phyloP scores from a whole-genome alignment of 23 red algal species.

The Gracilaria caudata region DNA sequence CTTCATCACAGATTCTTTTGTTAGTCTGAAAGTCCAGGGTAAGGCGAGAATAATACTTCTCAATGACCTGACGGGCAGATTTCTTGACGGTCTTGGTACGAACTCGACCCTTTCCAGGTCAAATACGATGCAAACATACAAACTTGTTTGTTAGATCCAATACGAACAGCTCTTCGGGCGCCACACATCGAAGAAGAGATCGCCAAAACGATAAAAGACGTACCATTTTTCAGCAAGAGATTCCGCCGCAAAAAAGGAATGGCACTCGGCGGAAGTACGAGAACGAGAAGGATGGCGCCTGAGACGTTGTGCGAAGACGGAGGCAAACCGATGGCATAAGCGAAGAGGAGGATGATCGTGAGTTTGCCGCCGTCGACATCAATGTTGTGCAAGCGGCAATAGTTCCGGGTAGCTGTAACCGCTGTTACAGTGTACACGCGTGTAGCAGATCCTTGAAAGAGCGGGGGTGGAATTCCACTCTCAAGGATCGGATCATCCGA shows the following conservation, averaged over 20 bases:
- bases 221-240: neutral
- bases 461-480: too few species aligned
- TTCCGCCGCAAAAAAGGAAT: neutral
- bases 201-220: neutral
- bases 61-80: conserved; percentile 95
- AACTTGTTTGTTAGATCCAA: conserved; percentile 6
- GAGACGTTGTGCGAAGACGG: too few species aligned
- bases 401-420: neutral
- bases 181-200: neutral
- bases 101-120: conserved; percentile 87
- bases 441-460: neutral
- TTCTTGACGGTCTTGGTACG: conserved; percentile 99
- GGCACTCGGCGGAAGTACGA: too few species aligned
- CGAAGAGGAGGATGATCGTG: too few species aligned
- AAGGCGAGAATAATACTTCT: conserved; percentile 98
- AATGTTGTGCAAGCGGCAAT: too few species aligned
- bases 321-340: neutral
- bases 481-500: too few species aligned
- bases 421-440: neutral
- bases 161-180: neutral
- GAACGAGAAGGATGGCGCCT: too few species aligned
- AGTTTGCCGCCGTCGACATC: too few species aligned
- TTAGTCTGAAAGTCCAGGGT: conserved; percentile 99
- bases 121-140: neutral
- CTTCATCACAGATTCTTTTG: conserved; percentile 99